phyloP scores from a whole-genome alignment of 805 yeast genomes.

The Spathaspora arborariae region DNA sequence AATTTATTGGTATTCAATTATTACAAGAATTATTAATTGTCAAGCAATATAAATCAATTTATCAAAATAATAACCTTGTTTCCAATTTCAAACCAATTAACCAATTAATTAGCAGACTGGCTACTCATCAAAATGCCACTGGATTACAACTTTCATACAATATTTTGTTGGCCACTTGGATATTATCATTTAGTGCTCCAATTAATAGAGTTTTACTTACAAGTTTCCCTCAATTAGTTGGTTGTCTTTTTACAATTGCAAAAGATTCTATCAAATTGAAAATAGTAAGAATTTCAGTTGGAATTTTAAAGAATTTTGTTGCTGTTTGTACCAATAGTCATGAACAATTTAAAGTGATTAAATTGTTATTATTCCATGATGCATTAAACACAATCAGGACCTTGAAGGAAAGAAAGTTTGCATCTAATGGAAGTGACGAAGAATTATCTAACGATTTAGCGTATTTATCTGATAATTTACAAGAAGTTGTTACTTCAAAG shows the following conservation, averaged over 20 bases:
- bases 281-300: constrained; percentile 78
- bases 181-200: constrained; percentile 66
- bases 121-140: constrained; percentile 33
- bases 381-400: constrained; percentile 67
- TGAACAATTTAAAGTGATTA: constrained; percentile 48
- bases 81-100: constrained; percentile 31
- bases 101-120: constrained; percentile 24
- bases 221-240: constrained; percentile 53
- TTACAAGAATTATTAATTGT: constrained; percentile 56
- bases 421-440: constrained; percentile 63
- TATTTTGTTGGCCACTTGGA: constrained; percentile 76
- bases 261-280: constrained; percentile 89
- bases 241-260: constrained; percentile 51
- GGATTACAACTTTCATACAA: constrained; percentile 84
- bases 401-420: constrained; percentile 84
- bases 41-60: constrained; percentile 50
- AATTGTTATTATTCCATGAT: constrained; percentile 70
- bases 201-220: constrained; percentile 46
- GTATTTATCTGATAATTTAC: constrained; percentile 54
- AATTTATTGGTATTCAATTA: constrained; percentile 60
- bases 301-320: constrained; percentile 64
- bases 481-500: constrained; percentile 62
- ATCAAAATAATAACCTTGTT: constrained; percentile 34
- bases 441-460: constrained; percentile 76
- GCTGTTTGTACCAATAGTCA: constrained; percentile 23